Base-by-base conservation (phyloP, 2,329 filamentous ascomycete species). In the Diplodia scrobiculata region DNA sequence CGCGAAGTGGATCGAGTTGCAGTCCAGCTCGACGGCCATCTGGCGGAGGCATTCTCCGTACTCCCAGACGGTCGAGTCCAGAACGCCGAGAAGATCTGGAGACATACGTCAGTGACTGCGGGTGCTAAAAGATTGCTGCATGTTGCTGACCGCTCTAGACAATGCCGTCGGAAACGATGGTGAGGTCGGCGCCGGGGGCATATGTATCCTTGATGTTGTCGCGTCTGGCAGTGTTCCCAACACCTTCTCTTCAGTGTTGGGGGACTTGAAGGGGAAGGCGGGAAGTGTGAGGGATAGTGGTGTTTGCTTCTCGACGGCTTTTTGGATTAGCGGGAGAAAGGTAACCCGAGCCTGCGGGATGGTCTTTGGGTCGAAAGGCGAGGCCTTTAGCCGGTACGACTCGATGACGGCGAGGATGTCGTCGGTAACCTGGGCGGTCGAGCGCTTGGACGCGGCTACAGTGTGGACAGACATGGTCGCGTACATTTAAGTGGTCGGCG, bases 241-340 rank as follows among this genome's bases (percentile, higher is more conserved):
- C 0, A 86, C 84, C 65, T 89, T 88, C 48, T 80, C 75, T 0
- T 71, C 71, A 0, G 76, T 79, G 69, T 88, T 87, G 19, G 85
- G 82, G 0, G 84, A 86, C 69, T 88, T 88, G 78, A 86, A 87
- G 0, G 86, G 86, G 52, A 88, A 88, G 0, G 84, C 85, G 0
- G 86, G 86, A 0, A 87, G 79, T 10, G 75, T 68, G 67, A 75
- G 69, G 19, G 68, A 71, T 25, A 75, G 63, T 2, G 73, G 68
- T 32, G 73, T 59, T 36, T 71, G 70, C 59, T 70, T 71, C 55
- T 73, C 70, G 14, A 75, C 72, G 47, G 72, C 75, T 17, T 36
- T 53, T 10, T 55, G 27, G 17, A 68, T 54, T 21, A 54, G 13
- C 3, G 67, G 67, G 11, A 67, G 55, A 38, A 68, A 68, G 7